phyloP scores from a whole-genome alignment of 164 flowering plant genomes.

The Nymphaea colorata region DNA sequence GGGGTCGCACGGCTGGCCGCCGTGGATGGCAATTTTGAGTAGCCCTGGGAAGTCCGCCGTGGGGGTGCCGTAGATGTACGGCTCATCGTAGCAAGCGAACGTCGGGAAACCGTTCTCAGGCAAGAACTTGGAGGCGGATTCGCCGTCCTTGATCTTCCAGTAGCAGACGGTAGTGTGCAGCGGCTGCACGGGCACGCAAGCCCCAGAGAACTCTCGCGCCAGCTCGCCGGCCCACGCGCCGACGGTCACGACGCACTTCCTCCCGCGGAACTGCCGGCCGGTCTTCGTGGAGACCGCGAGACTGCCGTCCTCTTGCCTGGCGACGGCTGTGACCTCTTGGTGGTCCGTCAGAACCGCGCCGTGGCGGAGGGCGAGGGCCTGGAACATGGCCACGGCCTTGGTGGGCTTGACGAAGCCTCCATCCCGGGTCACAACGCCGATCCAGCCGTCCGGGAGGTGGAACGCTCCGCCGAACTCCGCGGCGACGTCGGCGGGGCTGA shows the following conservation, averaged over 20 bases:
- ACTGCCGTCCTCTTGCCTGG: conserved; percentile 19
- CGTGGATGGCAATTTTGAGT: conserved; percentile 68
- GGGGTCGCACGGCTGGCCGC: conserved; percentile 69
- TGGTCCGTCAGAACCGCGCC: conserved; percentile 62
- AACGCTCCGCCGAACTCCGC: conserved; percentile 35
- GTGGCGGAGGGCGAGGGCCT: conserved; percentile 40
- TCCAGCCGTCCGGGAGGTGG: conserved; percentile 62
- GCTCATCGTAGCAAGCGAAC: conserved; percentile 64
- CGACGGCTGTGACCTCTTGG: conserved; percentile 22
- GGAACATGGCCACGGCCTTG: conserved; percentile 93
- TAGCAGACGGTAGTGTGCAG: conserved; percentile 65
- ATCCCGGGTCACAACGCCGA: conserved; percentile 32
- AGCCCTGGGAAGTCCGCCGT: conserved; percentile 77
- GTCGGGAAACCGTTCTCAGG: conserved; percentile 55
- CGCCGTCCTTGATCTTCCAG: conserved; percentile 54
- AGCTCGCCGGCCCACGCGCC: conserved; percentile 75
- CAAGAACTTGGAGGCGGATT: conserved; percentile 21
- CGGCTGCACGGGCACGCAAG: conserved; percentile 52
- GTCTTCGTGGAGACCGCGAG: conserved; percentile 19
- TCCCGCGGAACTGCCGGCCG: conserved; percentile 38
- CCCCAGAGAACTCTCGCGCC: conserved; percentile 32
- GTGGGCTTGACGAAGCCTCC: conserved; percentile 86
- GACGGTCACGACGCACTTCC: conserved; percentile 68
- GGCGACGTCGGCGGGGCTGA: conserved; percentile 20
- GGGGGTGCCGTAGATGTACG: conserved; percentile 79